Evolutionary conservation across 1,284 basidiomycete species (phyloP), one percentile per base, ranked within the genome.

Genomic region (Cutaneotrichosporon spelunceum): DNA sequence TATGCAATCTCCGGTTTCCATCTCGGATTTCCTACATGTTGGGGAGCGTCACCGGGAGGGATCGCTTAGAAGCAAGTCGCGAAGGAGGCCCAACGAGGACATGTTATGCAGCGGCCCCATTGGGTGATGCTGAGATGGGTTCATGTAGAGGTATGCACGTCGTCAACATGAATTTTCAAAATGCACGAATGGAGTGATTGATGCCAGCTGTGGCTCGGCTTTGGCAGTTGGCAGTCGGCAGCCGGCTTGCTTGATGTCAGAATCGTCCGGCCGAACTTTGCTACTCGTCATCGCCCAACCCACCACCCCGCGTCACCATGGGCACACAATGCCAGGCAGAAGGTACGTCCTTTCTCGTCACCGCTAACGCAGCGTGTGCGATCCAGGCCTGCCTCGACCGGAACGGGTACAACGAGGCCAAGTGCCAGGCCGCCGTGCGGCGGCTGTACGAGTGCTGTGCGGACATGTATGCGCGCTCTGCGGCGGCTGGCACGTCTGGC

Each of bases 311-410:
- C 21, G 50, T 39, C 52, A 53, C 34, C 33, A 53, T 34, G 23
- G 11, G 11, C 21, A 10, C 55, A 1, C 42, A 56, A 30, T 56
- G 55, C 21, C 55, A 56, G 14, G n/a, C 55, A 21, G 55, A 56
- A 21, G 55, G 55, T 48, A 27, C 13, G 30, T 30, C n/a, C 10
- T n/a, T 30, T 14, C 14, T 13, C 5, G 10, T 13, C 24, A 44
- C 54, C 23, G 29, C 55, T 56, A 21, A 56, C 55, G 3, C 19
- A 78, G 76, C 76, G 2, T 78, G 76, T 62, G 74, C 70, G 3
- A 78, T 78, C 61, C 76, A 78, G 57, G 59, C 63, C 33, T 78
- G 76, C 61, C 66, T 78, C n/a, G 50, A 62, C 10, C 61, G 62
- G 27, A 69, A 71, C 66, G 69, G 69, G 52, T 77, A 73, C 65